Evolutionary conservation across 2,329 filamentous ascomycete genomes (phyloP).

Genomic region (Colletotrichum sp.): DNA sequence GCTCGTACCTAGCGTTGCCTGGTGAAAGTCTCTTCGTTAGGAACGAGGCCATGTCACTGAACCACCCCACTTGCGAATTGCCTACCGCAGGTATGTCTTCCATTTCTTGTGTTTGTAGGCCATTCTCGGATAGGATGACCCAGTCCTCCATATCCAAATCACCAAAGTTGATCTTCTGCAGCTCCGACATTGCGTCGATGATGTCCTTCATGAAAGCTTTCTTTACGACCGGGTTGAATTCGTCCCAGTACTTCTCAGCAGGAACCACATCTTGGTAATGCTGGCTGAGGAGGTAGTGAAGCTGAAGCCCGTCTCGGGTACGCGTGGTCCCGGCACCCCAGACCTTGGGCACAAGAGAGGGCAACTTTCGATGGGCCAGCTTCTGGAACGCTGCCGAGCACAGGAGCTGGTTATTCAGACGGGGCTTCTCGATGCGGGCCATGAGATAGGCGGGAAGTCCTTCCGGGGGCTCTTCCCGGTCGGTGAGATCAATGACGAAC

Average conservation of each 20-base stretch:
- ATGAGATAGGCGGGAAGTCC: background rate
- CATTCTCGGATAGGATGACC: background rate
- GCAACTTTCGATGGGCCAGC: background rate
- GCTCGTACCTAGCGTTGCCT: background rate
- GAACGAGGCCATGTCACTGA: background rate
- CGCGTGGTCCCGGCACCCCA: background rate
- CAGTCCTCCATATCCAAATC: background rate
- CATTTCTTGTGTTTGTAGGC: background rate
- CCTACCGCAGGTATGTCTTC: background rate
- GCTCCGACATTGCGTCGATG: background rate
- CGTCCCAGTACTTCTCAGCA: background rate
- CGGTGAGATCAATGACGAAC: background rate
- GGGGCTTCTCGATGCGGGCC: background rate
- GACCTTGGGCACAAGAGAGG: background rate
- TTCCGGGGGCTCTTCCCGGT: background rate
- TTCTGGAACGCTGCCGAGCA: background rate
- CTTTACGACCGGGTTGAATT: background rate
- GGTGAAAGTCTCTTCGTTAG: background rate
- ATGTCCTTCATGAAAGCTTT: background rate
- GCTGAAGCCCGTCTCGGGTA: background rate
- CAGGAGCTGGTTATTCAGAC: background rate
- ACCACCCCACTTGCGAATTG: background rate
- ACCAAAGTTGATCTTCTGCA: background rate
- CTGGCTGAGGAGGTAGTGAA: conserved; percentile 4
- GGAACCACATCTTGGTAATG: background rate